Percentiles rank a stretch among this genome's conserved stretches.
Evolutionary conservation across 495 filamentous ascomycete species (phyloP).

Genomic region (Viridothelium virens): DNA sequence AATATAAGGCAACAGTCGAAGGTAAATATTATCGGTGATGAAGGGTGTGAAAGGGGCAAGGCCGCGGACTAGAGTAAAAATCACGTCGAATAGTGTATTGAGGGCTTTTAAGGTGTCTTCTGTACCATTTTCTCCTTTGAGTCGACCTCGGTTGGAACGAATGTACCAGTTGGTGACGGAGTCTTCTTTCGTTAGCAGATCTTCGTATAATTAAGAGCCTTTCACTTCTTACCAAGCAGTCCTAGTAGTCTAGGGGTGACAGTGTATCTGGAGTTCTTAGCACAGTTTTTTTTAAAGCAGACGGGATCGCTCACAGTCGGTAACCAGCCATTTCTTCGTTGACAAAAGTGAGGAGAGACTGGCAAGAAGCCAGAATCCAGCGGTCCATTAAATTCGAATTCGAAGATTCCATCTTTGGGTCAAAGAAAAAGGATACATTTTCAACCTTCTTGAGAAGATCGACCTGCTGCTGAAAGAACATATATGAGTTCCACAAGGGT

Average conservation of each 20-base stretch:
- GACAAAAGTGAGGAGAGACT: constrained; percentile 85
- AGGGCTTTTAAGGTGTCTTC: constrained; percentile 86
- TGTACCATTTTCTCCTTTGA: constrained; percentile 87
- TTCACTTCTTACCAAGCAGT: not conserved
- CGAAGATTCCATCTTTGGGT: constrained; percentile 60
- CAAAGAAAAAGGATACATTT: constrained; percentile 68
- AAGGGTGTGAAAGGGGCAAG: constrained; percentile 95
- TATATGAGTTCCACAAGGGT: constrained; percentile 95
- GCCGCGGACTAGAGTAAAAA: constrained; percentile 78
- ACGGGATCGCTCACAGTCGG: constrained; percentile 25
- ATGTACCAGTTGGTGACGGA: constrained; percentile 99
- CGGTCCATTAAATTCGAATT: constrained; percentile 94
- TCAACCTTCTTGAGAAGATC: constrained; percentile 83
- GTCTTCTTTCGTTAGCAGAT: constrained; percentile 75
- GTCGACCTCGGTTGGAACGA: constrained; percentile 89
- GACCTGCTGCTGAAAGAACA: constrained; percentile 97
- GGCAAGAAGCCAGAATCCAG: constrained; percentile 91
- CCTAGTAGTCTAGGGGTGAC: constrained; percentile 63
- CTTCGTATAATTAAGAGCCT: not conserved
- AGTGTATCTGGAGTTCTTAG: constrained; percentile 53
- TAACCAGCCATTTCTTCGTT: constrained; percentile 86
- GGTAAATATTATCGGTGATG: constrained; percentile 90
- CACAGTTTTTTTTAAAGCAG: not conserved
- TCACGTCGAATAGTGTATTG: constrained; percentile 93
- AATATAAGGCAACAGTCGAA: constrained; percentile 71